Percentiles rank a stretch among this genome's conserved stretches.
Evolutionary conservation across 768 basidiomycete genomes (phyloP).

Genomic region (Agrocybe chaxingu): DNA sequence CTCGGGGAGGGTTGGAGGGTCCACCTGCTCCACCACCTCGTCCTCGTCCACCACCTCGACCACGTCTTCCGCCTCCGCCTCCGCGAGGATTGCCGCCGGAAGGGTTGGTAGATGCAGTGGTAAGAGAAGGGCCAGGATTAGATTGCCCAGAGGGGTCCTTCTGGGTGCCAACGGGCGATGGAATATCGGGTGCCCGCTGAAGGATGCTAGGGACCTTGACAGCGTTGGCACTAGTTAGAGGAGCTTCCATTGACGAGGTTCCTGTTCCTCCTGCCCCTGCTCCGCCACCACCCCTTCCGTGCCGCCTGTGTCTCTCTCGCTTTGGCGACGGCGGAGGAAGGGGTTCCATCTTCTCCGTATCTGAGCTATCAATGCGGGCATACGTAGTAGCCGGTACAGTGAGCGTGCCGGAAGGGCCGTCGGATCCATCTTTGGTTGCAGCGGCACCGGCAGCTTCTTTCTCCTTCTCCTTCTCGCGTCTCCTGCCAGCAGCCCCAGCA

Average conservation of each 20-base stretch:
- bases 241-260: slow-evolving; percentile 6
- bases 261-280: background rate
- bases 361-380: slow-evolving; percentile 13
- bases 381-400: slow-evolving; percentile 4
- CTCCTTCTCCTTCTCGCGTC: slow-evolving; percentile 24
- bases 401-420: slow-evolving; percentile 4
- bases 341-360: slow-evolving; percentile 13
- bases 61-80: slow-evolving; percentile 7
- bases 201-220: slow-evolving; percentile 28
- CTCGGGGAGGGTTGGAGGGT: too few relatives aligned
- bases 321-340: slow-evolving; percentile 16
- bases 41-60: slow-evolving; percentile 12
- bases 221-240: slow-evolving; percentile 3
- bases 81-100: slow-evolving; percentile 5
- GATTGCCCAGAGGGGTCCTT: background rate
- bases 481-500: slow-evolving; percentile 24
- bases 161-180: slow-evolving; percentile 6
- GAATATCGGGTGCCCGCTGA: slow-evolving; percentile 21
- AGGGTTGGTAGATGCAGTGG: slow-evolving; percentile 5
- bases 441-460: slow-evolving; percentile 12
- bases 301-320: slow-evolving; percentile 18
- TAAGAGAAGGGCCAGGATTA: background rate
- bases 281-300: slow-evolving; percentile 14
- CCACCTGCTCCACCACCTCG: slow-evolving; percentile 6
- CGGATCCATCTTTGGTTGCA: background rate